phyloP scores from a whole-genome alignment of 306 rosid species.

The Gynostemma pentaphyllum region DNA sequence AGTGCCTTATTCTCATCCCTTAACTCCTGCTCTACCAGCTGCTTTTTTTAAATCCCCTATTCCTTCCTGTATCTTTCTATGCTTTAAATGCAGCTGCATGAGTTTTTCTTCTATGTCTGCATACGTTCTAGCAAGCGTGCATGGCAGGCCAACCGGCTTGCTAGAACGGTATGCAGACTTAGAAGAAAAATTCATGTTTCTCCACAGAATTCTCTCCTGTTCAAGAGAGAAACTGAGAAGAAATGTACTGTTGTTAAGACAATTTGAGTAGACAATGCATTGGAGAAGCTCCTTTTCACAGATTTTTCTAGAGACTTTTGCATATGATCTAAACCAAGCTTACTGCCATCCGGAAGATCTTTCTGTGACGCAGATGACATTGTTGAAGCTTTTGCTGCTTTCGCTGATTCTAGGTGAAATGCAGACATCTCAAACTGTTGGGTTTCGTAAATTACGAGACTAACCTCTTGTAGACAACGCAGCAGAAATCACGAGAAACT shows the following conservation, averaged over 20 bases:
- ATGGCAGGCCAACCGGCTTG: slow-evolving; percentile 63
- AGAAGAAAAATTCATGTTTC: slow-evolving; percentile 50
- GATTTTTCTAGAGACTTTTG: slow-evolving; percentile 24
- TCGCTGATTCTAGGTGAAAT: slow-evolving; percentile 71
- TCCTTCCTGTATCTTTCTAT: slow-evolving; percentile 78
- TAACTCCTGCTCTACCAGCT: slow-evolving; percentile 85
- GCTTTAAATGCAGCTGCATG: slow-evolving; percentile 72
- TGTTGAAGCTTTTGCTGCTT: slow-evolving; percentile 80
- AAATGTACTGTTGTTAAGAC: slow-evolving; percentile 46
- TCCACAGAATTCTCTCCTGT: slow-evolving; percentile 31
- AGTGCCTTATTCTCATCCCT: slow-evolving; percentile 95
- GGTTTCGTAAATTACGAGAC: too few species aligned
- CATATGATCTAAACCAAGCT: slow-evolving; percentile 20
- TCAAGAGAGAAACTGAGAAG: too few species aligned
- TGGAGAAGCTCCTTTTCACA: slow-evolving; percentile 21
- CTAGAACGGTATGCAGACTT: slow-evolving; percentile 60
- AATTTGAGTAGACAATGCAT: slow-evolving; percentile 35
- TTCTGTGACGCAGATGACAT: slow-evolving; percentile 64
- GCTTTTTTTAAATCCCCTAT: slow-evolving; percentile 90
- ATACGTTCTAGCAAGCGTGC: slow-evolving; percentile 81
- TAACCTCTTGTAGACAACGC: too few species aligned
- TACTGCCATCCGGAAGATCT: slow-evolving; percentile 28
- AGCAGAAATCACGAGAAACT: too few species aligned
- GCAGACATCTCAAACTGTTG: too few species aligned
- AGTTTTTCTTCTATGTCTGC: slow-evolving; percentile 98